Conservation (phyloP, 2,329 filamentous ascomycete genomes). For the Ambrosiella beaveri region DNA sequence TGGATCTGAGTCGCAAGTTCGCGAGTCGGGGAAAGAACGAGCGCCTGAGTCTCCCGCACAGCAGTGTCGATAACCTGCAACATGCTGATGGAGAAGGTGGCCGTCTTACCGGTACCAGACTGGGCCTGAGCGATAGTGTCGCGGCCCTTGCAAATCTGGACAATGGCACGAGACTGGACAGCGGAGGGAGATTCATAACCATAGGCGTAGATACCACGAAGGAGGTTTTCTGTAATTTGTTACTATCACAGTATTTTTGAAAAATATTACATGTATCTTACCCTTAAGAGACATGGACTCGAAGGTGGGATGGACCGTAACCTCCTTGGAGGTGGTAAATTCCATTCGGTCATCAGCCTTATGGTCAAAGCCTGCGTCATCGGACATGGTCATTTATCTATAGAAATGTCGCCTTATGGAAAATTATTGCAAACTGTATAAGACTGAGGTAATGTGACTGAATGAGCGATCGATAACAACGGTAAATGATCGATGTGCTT, state of each 20-base stretch:
- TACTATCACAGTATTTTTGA: constrained; percentile 1
- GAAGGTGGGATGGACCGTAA: constrained; percentile 84
- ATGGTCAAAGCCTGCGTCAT: constrained; percentile 60
- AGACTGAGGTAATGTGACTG: neutral
- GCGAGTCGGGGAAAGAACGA: constrained; percentile 88
- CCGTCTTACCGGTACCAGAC: constrained; percentile 92
- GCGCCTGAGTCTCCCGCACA: constrained; percentile 80
- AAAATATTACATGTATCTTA: constrained; percentile 18
- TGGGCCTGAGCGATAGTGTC: constrained; percentile 98
- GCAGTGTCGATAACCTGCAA: constrained; percentile 91
- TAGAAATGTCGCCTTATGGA: too few species aligned
- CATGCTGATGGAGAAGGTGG: constrained; percentile 91
- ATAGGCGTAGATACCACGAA: constrained; percentile 95
- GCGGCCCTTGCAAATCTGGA: constrained; percentile 96
- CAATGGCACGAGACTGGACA: constrained; percentile 93
- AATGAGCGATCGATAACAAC: neutral
- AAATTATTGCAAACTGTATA: neutral
- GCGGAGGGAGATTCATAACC: constrained; percentile 97
- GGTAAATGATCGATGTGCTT: neutral
- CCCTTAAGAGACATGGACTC: constrained; percentile 91
- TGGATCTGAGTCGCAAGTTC: constrained; percentile 97
- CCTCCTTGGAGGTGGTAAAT: constrained; percentile 95
- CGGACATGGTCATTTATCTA: constrained; percentile 51
- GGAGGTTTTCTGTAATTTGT: constrained; percentile 50
- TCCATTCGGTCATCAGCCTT: constrained; percentile 94